Evolutionary conservation across 257 asterid genomes (phyloP).

Genomic region (Eucommia ulmoides): DNA sequence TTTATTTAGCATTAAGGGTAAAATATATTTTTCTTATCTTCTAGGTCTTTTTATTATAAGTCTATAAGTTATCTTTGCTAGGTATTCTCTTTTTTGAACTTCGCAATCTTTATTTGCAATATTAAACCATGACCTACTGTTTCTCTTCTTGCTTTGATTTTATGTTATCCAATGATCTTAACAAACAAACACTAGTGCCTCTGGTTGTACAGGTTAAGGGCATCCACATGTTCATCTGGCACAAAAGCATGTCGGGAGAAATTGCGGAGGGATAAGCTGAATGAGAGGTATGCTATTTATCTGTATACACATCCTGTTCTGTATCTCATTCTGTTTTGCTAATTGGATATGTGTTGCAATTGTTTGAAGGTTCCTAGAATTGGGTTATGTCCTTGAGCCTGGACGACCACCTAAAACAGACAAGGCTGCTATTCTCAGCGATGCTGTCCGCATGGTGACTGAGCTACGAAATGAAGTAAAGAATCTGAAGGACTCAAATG

Average conservation of each 20-base stretch:
- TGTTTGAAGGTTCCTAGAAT: slow-evolving; percentile 15
- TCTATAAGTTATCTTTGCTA: too few relatives aligned
- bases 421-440: slow-evolving; percentile 17
- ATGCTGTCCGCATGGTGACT: slow-evolving; percentile 14
- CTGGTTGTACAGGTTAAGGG: slow-evolving; percentile 11
- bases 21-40: too few relatives aligned
- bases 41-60: too few relatives aligned
- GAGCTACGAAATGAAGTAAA: slow-evolving; percentile 14
- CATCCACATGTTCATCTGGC: slow-evolving; percentile 9
- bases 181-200: too few relatives aligned
- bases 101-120: too few relatives aligned
- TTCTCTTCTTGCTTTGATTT: too few relatives aligned
- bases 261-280: slow-evolving; percentile 15
- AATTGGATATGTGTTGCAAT: neutral
- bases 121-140: too few relatives aligned
- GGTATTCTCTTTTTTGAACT: too few relatives aligned
- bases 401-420: slow-evolving; percentile 20
- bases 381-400: slow-evolving; percentile 19
- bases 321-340: neutral
- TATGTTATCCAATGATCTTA: too few relatives aligned
- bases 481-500: slow-evolving; percentile 19
- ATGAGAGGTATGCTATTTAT: slow-evolving; percentile 15
- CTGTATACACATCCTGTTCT: neutral
- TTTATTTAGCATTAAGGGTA: too few relatives aligned
- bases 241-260: slow-evolving; percentile 22